Evolutionary conservation across 1,139 yeast species (phyloP).

Genomic region (Scheffersomyces illinoinensis): DNA sequence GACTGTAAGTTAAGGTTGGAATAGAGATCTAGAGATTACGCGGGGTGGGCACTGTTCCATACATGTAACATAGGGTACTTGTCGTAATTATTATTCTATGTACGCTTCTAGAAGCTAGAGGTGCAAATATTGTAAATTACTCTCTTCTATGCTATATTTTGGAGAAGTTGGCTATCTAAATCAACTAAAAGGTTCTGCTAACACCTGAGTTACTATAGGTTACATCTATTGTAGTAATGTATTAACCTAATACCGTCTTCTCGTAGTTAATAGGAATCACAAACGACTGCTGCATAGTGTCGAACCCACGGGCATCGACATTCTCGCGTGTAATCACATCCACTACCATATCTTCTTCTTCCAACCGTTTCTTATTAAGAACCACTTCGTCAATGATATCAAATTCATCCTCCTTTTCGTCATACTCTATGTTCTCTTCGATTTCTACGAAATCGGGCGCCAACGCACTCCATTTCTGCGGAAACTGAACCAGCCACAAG

Average conservation of each 20-base stretch:
- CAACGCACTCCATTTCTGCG: constrained; percentile 94
- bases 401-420: constrained; percentile 90
- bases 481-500: constrained; percentile 79
- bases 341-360: constrained; percentile 68
- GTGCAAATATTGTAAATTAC: not conserved
- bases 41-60: not conserved
- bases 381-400: constrained; percentile 74
- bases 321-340: constrained; percentile 67
- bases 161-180: not conserved
- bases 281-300: constrained; percentile 38
- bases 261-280: constrained; percentile 46
- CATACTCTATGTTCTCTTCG: constrained; percentile 87
- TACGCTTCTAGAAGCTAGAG: not conserved
- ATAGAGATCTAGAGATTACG: not conserved
- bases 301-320: constrained; percentile 70
- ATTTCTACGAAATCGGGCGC: constrained; percentile 97
- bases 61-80: not conserved
- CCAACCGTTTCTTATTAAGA: constrained; percentile 56
- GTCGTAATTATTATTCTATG: not conserved
- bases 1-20: not conserved
- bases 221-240: not conserved
- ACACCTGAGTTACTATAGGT: too few relatives aligned
- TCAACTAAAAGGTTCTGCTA: too few relatives aligned
- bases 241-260: constrained; percentile 2
- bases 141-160: not conserved